These are phyloP conservation scores for Xylaria sp. DNA, from an alignment of 495 filamentous ascomycete genomes.

Conservation along the genomic window DNA sequence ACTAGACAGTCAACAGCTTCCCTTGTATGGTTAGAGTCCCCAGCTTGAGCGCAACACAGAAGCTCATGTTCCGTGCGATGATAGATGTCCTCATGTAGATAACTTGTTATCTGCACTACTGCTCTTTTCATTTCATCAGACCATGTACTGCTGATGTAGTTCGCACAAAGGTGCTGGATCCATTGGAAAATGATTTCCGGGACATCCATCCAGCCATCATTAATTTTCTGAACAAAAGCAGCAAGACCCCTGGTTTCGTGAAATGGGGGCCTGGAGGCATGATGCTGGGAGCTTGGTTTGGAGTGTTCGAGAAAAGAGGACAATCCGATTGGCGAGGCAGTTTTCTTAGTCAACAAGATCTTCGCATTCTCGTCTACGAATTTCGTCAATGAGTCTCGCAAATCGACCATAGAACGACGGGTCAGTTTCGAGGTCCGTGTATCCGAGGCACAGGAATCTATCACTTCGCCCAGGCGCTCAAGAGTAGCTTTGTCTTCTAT, in stretches of 20 bases:
- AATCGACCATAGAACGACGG: conserved; percentile 47
- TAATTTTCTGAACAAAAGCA: conserved; percentile 60
- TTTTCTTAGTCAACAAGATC: conserved; percentile 51
- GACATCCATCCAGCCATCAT: conserved; percentile 62
- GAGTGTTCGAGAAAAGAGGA: conserved; percentile 82
- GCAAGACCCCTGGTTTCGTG: conserved; percentile 63
- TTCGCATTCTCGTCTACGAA: conserved; percentile 53
- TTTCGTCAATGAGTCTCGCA: conserved; percentile 48
- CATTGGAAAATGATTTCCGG: conserved; percentile 71
- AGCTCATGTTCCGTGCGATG: conserved; percentile 57
- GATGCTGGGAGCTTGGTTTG: conserved; percentile 64
- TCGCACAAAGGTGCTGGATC: conserved; percentile 64
- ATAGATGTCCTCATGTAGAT: conserved; percentile 73
- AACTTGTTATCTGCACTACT: conserved; percentile 70
- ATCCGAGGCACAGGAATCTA: conserved; percentile 55
- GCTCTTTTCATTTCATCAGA: conserved; percentile 72
- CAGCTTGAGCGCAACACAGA: conserved; percentile 33
- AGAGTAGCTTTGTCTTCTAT: conserved; percentile 60
- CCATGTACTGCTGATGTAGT: conserved; percentile 74
- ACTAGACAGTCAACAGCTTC: conserved; percentile 62
- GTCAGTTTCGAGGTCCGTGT: conserved; percentile 52
- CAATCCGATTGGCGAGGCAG: conserved; percentile 54
- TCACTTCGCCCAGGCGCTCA: conserved; percentile 60
- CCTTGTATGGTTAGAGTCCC: conserved; percentile 24
- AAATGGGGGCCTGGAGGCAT: conserved; percentile 58